phyloP scores from a whole-genome alignment of 1,284 basidiomycete species.

The Tetrapyrgos nigripes region DNA sequence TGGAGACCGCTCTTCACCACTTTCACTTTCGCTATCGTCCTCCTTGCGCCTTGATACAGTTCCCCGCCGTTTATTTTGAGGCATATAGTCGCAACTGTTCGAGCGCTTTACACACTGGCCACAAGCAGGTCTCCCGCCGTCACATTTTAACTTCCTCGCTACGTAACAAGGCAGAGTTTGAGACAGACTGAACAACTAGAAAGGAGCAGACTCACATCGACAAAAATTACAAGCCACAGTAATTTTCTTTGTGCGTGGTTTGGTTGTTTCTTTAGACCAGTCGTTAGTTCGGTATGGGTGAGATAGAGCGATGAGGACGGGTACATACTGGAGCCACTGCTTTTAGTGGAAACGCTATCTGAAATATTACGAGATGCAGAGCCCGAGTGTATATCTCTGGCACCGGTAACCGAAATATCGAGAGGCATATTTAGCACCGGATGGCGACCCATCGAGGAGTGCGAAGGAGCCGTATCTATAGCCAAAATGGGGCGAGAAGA shows the following conservation, averaged over 20 bases:
- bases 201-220: constrained; percentile 62
- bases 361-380: constrained; percentile 46
- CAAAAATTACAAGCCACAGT: constrained; percentile 87
- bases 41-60: constrained; percentile 58
- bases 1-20: constrained; percentile 61
- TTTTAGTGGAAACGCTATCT: constrained; percentile 42
- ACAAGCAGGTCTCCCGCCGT: constrained; percentile 80
- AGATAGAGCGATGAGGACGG: constrained; percentile 19
- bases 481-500: constrained; percentile 68
- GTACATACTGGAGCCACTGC: constrained; percentile 40
- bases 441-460: constrained; percentile 51
- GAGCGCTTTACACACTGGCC: constrained; percentile 78
- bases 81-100: constrained; percentile 79
- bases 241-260: constrained; percentile 77
- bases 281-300: constrained; percentile 9
- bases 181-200: constrained; percentile 19
- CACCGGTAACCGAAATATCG: constrained; percentile 42
- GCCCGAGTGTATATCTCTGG: constrained; percentile 46
- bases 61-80: constrained; percentile 74
- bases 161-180: constrained; percentile 6
- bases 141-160: constrained; percentile 86
- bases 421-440: constrained; percentile 54
- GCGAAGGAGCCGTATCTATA: constrained; percentile 69
- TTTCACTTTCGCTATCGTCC: constrained; percentile 72
- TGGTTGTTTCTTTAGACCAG: constrained; percentile 44